Evolutionary conservation across 1,139 yeast species (phyloP), one percentile per base, ranked within the genome.

Genomic region (Pichia sp.): DNA sequence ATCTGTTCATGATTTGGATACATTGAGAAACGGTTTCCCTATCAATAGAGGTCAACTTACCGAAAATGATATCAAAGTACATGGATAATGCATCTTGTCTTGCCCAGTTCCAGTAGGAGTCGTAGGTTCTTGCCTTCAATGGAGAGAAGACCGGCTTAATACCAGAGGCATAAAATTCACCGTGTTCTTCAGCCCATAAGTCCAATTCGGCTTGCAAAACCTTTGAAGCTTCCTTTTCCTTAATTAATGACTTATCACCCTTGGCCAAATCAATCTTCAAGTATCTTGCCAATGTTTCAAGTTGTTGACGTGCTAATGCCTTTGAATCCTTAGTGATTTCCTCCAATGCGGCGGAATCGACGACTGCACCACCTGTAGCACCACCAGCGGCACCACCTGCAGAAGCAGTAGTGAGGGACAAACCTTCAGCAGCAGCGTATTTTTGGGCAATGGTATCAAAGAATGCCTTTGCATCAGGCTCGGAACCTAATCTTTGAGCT

Each of bases 31-130:
- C 94, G 47, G 94, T 87, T 67, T 91, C 96, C 61, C 98, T 80
- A 60, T 91, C 97, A 48, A 91, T 82, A 41, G 86, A 80, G 32
- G 80, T 77, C 51, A 91, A 73, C 49, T 85, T 81, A 57, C 98
- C 98, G 61, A 91, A 93, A 53, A 91, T 86, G 53, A 91, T 86
- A 64, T 91, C 96, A 59, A 76, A 91, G 67, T 86, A 91, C 87
- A 91, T 82, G 35, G 88, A 78, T 51, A 91, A 67, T 44, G 93
- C 84, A 60, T 93, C 96, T 68, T 91, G 98, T 65, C 96, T 84
- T 31, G 97, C 96, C 98, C 98, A 91, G 64, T 93, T 93, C 98
- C 98, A 91, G 64, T 88, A 87, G 20, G 97, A 87, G 63, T 91
- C 97, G 62, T 91, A 91, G 37, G 83, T 78, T 69, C 98, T 84